Conservation (phyloP, 75 land plant species). For the Sequoiadendron giganteum region DNA sequence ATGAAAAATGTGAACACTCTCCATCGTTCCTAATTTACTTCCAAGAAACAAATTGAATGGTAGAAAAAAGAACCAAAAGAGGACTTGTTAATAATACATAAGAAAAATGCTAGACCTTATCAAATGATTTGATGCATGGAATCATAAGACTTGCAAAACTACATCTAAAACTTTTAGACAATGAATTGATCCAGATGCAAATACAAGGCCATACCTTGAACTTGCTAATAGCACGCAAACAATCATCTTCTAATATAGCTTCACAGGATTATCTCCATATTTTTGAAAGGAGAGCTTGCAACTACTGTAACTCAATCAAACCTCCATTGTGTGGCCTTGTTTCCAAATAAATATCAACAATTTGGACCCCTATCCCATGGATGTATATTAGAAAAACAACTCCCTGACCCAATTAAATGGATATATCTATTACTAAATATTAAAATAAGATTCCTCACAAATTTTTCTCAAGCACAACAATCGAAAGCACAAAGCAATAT, state of each 20-base stretch:
- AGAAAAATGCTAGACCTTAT: background rate
- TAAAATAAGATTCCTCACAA: background rate
- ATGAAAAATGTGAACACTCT: too few relatives aligned
- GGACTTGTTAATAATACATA: too few relatives aligned
- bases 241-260: too few relatives aligned
- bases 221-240: too few relatives aligned
- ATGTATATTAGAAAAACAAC: background rate
- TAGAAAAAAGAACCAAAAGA: background rate
- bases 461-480: background rate
- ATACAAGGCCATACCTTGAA: too few relatives aligned
- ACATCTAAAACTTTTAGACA: background rate
- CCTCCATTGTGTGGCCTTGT: too few relatives aligned
- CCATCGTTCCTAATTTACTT: background rate
- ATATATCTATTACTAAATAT: background rate
- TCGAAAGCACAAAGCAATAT: background rate
- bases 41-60: background rate
- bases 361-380: conserved; percentile 62
- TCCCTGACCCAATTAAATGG: background rate
- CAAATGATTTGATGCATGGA: background rate
- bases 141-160: conserved; percentile 7
- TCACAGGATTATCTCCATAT: conserved; percentile 71
- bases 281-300: conserved; percentile 62
- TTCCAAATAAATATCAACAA: too few relatives aligned
- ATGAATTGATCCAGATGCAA: too few relatives aligned
- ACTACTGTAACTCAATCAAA: conserved; percentile 78